A percentile compares a stretch with the other conserved stretches of the same genome.
Evolutionary conservation across 1,284 basidiomycete species (phyloP).

Genomic region (Ganoderma meredithae): DNA sequence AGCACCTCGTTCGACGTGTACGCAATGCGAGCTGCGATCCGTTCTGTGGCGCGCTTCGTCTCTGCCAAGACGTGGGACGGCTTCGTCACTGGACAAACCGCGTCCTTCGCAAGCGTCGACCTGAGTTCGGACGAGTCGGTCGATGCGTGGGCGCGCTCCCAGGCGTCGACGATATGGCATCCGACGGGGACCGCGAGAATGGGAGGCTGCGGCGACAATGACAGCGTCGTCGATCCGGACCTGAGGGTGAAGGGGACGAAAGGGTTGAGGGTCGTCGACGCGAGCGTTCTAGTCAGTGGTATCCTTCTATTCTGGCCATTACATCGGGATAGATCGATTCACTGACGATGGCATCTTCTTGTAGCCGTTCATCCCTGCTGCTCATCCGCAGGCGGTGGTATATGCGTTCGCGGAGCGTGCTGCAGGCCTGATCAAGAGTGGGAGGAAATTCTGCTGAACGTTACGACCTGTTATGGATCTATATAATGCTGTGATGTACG

Average conservation of each 20-base stretch:
- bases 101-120: constrained; percentile 42
- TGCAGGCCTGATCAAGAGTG: constrained; percentile 30
- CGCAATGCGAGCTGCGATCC: constrained; percentile 44
- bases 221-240: constrained; percentile 38
- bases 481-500: neutral
- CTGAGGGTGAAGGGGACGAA: constrained; percentile 36
- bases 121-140: constrained; percentile 32
- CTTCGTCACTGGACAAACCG: constrained; percentile 38
- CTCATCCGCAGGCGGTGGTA: constrained; percentile 28
- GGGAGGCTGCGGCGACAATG: constrained; percentile 27
- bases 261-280: constrained; percentile 40
- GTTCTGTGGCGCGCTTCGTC: constrained; percentile 41
- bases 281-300: constrained; percentile 38
- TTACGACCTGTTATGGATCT: no score
- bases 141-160: constrained; percentile 18
- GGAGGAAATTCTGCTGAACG: constrained; percentile 8
- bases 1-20: constrained; percentile 47
- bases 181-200: constrained; percentile 38
- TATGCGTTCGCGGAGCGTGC: constrained; percentile 33
- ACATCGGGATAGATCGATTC: neutral
- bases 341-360: constrained; percentile 1
- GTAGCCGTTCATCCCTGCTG: constrained; percentile 30
- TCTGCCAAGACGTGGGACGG: constrained; percentile 44
- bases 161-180: constrained; percentile 26
- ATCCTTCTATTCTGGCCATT: constrained; percentile 1